Percentiles rank a stretch among this genome's conserved stretches.
Conservation (phyloP, 306 rosid species). For the Abrus precatorius region DNA sequence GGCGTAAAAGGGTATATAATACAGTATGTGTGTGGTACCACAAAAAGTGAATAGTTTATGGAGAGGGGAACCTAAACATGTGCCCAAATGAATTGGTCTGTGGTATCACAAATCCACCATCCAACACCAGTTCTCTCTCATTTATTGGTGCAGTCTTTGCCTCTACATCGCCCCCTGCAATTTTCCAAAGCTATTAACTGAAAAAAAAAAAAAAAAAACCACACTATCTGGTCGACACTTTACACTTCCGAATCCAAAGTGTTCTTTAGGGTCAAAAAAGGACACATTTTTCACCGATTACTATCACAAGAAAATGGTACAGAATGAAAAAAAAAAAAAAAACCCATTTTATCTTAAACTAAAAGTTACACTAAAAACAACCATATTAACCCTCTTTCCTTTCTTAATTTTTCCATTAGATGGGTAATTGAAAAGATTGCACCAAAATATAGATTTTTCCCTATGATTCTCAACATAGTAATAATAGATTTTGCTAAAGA, state of each 20-base stretch:
- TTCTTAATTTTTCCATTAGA: neutral
- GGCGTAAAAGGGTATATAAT: neutral
- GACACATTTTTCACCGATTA: neutral
- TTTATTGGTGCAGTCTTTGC: slow-evolving; percentile 49
- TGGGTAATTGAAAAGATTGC: neutral
- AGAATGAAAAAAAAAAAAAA: neutral
- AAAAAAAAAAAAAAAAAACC: neutral
- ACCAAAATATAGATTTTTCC: neutral
- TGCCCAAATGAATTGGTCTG: slow-evolving; percentile 82
- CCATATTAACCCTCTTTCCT: neutral
- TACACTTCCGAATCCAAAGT: neutral
- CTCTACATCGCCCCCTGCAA: slow-evolving; percentile 63
- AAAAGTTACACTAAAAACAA: neutral
- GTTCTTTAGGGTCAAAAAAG: neutral
- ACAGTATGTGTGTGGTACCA: neutral
- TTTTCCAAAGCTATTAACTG: slow-evolving; percentile 4
- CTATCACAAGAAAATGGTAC: neutral
- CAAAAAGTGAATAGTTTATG: slow-evolving; percentile 16
- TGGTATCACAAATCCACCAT: slow-evolving; percentile 73
- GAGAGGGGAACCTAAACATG: slow-evolving; percentile 70
- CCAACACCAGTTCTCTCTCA: slow-evolving; percentile 65
- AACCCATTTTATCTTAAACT: neutral
- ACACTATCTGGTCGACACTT: neutral
- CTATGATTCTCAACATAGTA: neutral
- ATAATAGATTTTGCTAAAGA: neutral